A percentile compares a stretch with the other conserved stretches of the same genome.
These are phyloP conservation scores for Chlorella variabilis DNA, from an alignment of 163 green algal genomes.

Conservation along the genomic window DNA sequence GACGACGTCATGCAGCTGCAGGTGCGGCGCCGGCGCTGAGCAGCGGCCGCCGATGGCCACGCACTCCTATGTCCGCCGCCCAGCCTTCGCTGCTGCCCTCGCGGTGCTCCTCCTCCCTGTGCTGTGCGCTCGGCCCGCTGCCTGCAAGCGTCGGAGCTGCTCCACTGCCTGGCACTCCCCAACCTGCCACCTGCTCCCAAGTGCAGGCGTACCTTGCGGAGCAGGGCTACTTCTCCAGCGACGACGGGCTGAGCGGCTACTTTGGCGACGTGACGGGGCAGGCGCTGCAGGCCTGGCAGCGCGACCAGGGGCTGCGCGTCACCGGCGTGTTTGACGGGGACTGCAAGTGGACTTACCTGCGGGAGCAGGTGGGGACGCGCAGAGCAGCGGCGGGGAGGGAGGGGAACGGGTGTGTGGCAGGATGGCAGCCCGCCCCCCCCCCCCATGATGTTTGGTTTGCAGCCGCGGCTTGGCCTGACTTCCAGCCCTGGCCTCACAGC, in stretches of 20 bases:
- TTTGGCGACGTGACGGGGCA: slow-evolving; percentile 46
- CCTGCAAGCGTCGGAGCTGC: too few relatives aligned
- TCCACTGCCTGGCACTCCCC: too few relatives aligned
- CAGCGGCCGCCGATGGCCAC: too few relatives aligned
- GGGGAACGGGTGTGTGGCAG: neutral
- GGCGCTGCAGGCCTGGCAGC: slow-evolving; percentile 46
- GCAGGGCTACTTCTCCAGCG: slow-evolving; percentile 35
- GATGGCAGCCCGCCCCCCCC: too few relatives aligned
- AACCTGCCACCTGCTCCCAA: too few relatives aligned
- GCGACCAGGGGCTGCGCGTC: slow-evolving; percentile 31
- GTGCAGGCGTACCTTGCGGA: slow-evolving; percentile 39
- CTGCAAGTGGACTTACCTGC: slow-evolving; percentile 39
- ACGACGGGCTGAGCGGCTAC: slow-evolving; percentile 44
- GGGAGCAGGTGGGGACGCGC: slow-evolving; percentile 18
- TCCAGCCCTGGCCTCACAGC: too few relatives aligned
- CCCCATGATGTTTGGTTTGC: too few relatives aligned
- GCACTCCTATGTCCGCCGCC: too few relatives aligned
- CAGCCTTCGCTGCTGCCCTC: too few relatives aligned
- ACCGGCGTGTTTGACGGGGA: slow-evolving; percentile 39
- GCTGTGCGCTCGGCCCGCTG: too few relatives aligned
- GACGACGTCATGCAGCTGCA: slow-evolving; percentile 43
- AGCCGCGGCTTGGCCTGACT: too few relatives aligned
- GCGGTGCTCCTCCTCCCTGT: too few relatives aligned
- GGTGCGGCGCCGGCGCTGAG: slow-evolving; percentile 1
- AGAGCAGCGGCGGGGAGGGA: neutral